Evolutionary conservation across 495 filamentous ascomycete species (phyloP), one percentile per base, ranked within the genome.

Genomic region (Aspergillus sclerotioniger): DNA sequence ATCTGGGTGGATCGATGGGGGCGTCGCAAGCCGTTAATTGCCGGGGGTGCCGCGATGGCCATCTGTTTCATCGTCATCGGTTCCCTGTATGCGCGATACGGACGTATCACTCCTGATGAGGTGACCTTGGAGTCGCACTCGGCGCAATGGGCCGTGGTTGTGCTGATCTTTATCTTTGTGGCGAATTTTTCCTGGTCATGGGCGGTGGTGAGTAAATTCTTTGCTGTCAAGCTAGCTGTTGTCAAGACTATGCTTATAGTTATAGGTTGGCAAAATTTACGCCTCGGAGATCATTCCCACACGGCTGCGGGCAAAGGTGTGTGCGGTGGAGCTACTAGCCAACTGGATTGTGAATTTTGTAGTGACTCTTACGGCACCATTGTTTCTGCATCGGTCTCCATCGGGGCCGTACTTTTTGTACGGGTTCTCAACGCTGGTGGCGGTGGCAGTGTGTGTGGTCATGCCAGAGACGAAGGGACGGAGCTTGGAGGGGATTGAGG

Each of bases 311-410:
- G 55, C 60, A 4, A 58, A 57, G 29, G 51, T 55, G 5, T 58
- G 54, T 37, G 51, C 54, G 3, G 33, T 62, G 12, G 60, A 54
- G 55, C 50, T 58, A 12, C 48, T 57, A 3, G 60, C 60, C 6
- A 62, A 62, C 31, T 62, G 60, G 60, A 53, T 58, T 16, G 51
- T 58, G 41, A 62, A 62, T 47, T 62, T 62, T 33, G n/a, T 62
- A 12, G 60, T 62, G 7, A 55, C 60, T 0, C 51, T 62, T 8
- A 62, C 55, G 13, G 55, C 60, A 3, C 60, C 60, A 6, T 15
- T 62, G 12, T 58, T 62, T n/a, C 33, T 62, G 31, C 54, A 49
- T 20, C 50, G 51, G 3, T 58, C 54, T 0, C 54, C 54, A 28
- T 57, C 54, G 10, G 60, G 54, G 10, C 51, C 60, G 28, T 62